Evolutionary conservation across 1,139 yeast species (phyloP).

Genomic region (Sugiyamaella grinbergsii): DNA sequence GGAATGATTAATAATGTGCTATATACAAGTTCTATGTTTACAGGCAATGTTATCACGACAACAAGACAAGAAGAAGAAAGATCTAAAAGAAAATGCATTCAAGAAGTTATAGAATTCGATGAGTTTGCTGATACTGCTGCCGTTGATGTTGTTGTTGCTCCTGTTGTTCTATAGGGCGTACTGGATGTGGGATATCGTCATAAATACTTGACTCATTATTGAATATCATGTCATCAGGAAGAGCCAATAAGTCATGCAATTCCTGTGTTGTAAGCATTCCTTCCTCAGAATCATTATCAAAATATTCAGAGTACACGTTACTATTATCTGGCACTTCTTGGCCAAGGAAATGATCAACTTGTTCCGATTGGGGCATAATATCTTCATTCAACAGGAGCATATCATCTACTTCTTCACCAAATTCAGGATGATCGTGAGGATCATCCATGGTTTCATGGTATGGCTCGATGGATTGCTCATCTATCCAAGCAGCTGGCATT

Average conservation of each 20-base stretch:
- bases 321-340: constrained; percentile 30
- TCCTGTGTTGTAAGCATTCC: constrained; percentile 22
- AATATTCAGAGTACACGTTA: constrained; percentile 31
- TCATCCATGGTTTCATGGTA: constrained; percentile 19
- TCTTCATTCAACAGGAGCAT: constrained; percentile 34
- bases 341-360: constrained; percentile 28
- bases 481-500: constrained; percentile 19
- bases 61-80: no score
- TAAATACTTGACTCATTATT: background rate
- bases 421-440: constrained; percentile 19
- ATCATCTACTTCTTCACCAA: constrained; percentile 24
- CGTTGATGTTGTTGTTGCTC: background rate
- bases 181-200: background rate
- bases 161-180: background rate
- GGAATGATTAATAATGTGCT: no score
- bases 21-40: no score
- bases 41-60: no score
- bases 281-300: constrained; percentile 21
- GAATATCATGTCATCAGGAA: constrained; percentile 13
- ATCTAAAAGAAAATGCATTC: background rate
- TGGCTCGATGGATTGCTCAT: constrained; percentile 21
- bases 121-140: background rate
- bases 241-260: constrained; percentile 22
- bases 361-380: constrained; percentile 36
- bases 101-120: background rate